Conservation (phyloP, 75 land plant genomes). For the Picea sitchensis region DNA sequence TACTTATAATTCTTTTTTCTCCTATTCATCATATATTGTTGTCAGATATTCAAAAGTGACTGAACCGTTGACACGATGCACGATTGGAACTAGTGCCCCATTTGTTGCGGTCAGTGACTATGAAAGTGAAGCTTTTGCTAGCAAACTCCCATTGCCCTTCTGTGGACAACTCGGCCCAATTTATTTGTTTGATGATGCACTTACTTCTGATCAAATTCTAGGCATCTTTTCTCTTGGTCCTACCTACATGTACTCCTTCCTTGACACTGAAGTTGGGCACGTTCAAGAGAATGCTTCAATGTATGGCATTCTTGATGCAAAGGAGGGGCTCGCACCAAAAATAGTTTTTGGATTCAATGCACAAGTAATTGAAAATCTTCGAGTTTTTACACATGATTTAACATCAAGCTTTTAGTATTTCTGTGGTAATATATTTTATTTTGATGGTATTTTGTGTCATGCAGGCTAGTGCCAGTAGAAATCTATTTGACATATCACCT, state of each 20-base stretch:
- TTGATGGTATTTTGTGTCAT: slow-evolving; percentile 2
- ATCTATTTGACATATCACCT: slow-evolving; percentile 73
- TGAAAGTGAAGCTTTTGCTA: slow-evolving; percentile 13
- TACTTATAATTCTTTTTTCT: neutral
- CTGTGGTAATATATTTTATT: neutral
- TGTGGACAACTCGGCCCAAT: slow-evolving; percentile 91
- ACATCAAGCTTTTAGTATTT: neutral
- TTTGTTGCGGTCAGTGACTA: slow-evolving; percentile 18
- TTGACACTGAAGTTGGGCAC: slow-evolving; percentile 58
- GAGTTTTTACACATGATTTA: too few species aligned
- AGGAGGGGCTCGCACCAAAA: slow-evolving; percentile 90
- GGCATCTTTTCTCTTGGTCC: slow-evolving; percentile 79
- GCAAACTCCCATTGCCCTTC: slow-evolving; percentile 52
- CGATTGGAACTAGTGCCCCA: slow-evolving; percentile 55
- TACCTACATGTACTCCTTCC: slow-evolving; percentile 91
- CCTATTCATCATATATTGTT: neutral
- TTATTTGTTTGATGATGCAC: slow-evolving; percentile 78
- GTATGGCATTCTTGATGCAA: slow-evolving; percentile 64
- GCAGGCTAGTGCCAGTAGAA: slow-evolving; percentile 76
- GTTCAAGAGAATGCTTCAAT: slow-evolving; percentile 34
- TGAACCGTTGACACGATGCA: slow-evolving; percentile 64
- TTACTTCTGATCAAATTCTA: slow-evolving; percentile 67
- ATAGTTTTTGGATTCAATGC: slow-evolving; percentile 94
- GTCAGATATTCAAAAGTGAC: slow-evolving; percentile 80
- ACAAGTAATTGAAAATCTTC: slow-evolving; percentile 45